phyloP scores from a whole-genome alignment of 2,329 filamentous ascomycete genomes.

The Myriosclerotinia scirpicola region DNA sequence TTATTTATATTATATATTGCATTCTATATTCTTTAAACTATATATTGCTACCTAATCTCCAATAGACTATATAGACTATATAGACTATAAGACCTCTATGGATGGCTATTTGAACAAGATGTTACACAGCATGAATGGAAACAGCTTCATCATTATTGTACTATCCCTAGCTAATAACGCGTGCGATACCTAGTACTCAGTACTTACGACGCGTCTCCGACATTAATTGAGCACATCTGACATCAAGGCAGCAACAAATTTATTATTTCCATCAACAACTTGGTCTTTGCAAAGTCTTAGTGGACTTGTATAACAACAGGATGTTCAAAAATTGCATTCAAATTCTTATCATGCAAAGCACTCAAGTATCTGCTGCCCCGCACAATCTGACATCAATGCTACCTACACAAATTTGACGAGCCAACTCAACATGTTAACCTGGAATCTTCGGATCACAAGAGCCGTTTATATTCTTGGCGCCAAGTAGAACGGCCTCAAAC shows the following conservation, averaged over 20 bases:
- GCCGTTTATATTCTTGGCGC: constrained; percentile 9
- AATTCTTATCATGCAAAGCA: neutral
- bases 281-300: neutral
- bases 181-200: too few species aligned
- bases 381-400: neutral
- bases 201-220: neutral
- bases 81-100: too few species aligned
- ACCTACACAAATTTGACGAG: neutral
- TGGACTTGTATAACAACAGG: neutral
- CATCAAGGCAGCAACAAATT: neutral
- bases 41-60: too few species aligned
- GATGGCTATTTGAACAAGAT: too few species aligned
- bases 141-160: too few species aligned
- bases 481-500: constrained; percentile 9
- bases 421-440: neutral
- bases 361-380: neutral
- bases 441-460: constrained; percentile 4
- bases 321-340: neutral
- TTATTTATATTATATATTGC: too few species aligned
- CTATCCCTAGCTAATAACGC: too few species aligned
- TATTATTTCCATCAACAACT: neutral
- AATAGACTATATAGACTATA: too few species aligned
- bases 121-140: too few species aligned
- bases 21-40: too few species aligned
- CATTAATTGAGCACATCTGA: neutral